Base-by-base conservation (phyloP, 345 rosid genomes). In the Eutrema japonicum region DNA sequence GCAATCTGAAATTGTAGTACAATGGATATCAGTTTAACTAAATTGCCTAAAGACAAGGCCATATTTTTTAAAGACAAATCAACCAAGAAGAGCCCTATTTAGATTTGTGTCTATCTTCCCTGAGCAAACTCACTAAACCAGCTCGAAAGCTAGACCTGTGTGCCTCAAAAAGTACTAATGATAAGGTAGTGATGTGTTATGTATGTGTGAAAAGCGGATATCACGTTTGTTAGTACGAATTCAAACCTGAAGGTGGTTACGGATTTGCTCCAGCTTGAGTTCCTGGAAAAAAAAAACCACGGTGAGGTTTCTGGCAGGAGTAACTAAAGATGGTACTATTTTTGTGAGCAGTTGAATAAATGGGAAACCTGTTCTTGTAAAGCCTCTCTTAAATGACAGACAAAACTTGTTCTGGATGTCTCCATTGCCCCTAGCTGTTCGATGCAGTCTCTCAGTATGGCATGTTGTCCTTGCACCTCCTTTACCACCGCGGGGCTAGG, bases 301-400 rank as follows among this genome's bases (percentile, higher is more conserved):
- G 8, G 73, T 65, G 58, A 73, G 63, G 11, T 49, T 54, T 74
- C 73, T 69, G 68, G 77, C 68, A 65, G 38, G 58, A 27, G 68
- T 38, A 51, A 64, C 11, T 9, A 56, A 64, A 54, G 36, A 61
- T 18, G 56, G 60, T 58, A 22, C 26, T 22, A 12, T 3, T 33
- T 41, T 10, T 10, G 60, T n/a, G 59, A 22, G 36, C 27, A 70
- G 56, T 48, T 35, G 43, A 73, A 58, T 30, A 68, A 50, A 65
- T 33, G 59, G 14, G 64, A 12, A 76, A 94, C 98, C 97, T 94
- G 93, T 76, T 91, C 98, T 57, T 86, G 94, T 62, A 95, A 84
- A 74, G 91, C 93, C 52, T 92, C 97, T 77, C 84, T 88, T 69
- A 95, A 81, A 67, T 77, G 78, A 71, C 87, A 78, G 72, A 92